Base-by-base conservation (phyloP, 2,329 filamentous ascomycete genomes). In the Apiospora kogelbergensis region DNA sequence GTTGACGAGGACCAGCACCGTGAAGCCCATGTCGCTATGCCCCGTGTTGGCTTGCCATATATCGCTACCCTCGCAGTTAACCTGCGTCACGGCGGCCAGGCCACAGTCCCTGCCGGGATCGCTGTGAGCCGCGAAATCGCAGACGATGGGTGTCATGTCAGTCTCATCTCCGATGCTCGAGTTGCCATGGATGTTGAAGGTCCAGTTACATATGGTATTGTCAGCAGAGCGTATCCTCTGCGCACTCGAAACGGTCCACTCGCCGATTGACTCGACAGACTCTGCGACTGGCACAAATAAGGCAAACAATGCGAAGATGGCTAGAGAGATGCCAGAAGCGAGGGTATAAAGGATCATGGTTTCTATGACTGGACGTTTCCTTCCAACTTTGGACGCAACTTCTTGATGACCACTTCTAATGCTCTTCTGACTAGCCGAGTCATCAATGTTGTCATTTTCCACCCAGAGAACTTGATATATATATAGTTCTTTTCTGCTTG, bases 21-120 rank as follows among this genome's bases (percentile, higher is more conserved):
- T 20, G 68, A 74, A 75, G 5, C 73, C 71, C 20, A 63, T 4
- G 30, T 63, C 42, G 67, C 69, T 70, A 60, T 74, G 72, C 11
- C 72, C 74, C 17, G 65, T 70, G 65, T 60, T 70, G 66, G 73
- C 57, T 33, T 42, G 57, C 67, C 70, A 73, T 13, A 41, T 33
- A 48, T 46, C 22, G 41, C 60, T 20, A 10, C 30, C 22, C 53
- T 20, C 65, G 68, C 71, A 73, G 10, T 33, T 11, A 33, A 22
- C 44, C 9, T 45, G 3, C 6, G 44, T 45, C 20, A 45, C 20
- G 6, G 20, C 5, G 6, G 24, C 53, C 11, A 60, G 53, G 10
- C 24, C 53, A 22, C 53, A 60, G 46, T 57, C 26, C 22, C 24
- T 15, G 7, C 46, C 46, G 6, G 3, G 46, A 9, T 15, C 22